Conservation (phyloP, 2,329 filamentous ascomycete species). For the Byssoonygena ceratinophila region DNA sequence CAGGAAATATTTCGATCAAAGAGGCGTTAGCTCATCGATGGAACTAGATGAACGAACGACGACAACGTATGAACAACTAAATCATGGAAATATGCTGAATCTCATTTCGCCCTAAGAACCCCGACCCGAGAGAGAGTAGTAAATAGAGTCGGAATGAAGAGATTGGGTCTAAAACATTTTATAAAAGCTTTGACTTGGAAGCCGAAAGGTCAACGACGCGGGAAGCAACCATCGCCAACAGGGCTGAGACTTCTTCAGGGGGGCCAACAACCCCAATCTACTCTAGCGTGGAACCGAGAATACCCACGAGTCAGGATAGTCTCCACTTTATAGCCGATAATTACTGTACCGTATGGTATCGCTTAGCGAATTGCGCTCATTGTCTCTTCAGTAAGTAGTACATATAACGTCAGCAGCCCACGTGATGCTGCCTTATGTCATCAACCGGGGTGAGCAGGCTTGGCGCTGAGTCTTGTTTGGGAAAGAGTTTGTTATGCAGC, state of each 20-base stretch:
- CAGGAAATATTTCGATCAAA: background rate
- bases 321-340: background rate
- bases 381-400: no score
- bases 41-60: conserved; percentile 2
- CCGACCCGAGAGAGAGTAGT: background rate
- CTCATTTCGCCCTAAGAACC: background rate
- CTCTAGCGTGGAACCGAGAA: no score
- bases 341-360: background rate
- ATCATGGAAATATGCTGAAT: background rate
- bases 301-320: background rate
- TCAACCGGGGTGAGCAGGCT: background rate
- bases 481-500: conserved; percentile 9
- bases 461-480: background rate
- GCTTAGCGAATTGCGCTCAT: background rate
- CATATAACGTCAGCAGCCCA: background rate
- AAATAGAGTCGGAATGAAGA: background rate
- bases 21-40: background rate
- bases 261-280: background rate
- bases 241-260: background rate
- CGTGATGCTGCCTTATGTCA: background rate
- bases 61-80: background rate
- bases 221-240: background rate
- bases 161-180: background rate
- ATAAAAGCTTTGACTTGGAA: background rate
- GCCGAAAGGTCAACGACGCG: background rate